Evolutionary conservation across 2,329 filamentous ascomycete species (phyloP), one percentile per base, ranked within the genome.

Genomic region (Aspergillus pseudoglaucus): DNA sequence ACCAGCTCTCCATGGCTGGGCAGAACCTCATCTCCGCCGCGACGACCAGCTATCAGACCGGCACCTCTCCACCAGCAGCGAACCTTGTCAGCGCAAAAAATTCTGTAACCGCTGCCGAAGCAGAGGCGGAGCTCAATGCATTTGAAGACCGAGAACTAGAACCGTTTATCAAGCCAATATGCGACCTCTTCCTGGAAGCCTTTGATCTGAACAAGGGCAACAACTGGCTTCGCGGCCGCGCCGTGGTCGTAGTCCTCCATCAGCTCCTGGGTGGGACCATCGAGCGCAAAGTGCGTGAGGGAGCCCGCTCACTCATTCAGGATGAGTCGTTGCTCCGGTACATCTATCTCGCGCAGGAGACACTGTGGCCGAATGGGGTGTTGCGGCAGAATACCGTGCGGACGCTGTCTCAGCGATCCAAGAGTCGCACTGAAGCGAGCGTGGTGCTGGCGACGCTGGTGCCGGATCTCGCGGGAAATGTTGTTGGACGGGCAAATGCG

Each of bases 151-250:
- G 84, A 60, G 89, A 95, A 59, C 76, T 90, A 2, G 90, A 95
- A 63, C 93, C 93, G 1, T 97, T 98, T 61, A 93, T 98, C 60
- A 98, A 96, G 65, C 94, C 93, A 3, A 96, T 98, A 52, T 96
- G 90, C 68, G 93, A 98, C 67, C 84, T 98, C 51, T 98, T 98
- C 70, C 80, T 98, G 14, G 93, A 98, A 65, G 82, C 90, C 0
- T 98, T 98, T 62, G 90, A 95, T 62, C 79, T 98, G 35, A 95
- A 96, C 66, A 84, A 86, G 51, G 90, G 91, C 37, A 96, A 94
- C 69, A 97, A 95, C 67, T 98, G 93, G 94, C 81, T 98, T 3
- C 87, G 94, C 37, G 94, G 93, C 1, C 84, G 93, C 18, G 93
- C 93, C 0, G 93, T 97, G 1, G 91, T 98, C 4, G 90, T 98